phyloP scores from a whole-genome alignment of 1,139 yeast species.

The Pichia sp. region DNA sequence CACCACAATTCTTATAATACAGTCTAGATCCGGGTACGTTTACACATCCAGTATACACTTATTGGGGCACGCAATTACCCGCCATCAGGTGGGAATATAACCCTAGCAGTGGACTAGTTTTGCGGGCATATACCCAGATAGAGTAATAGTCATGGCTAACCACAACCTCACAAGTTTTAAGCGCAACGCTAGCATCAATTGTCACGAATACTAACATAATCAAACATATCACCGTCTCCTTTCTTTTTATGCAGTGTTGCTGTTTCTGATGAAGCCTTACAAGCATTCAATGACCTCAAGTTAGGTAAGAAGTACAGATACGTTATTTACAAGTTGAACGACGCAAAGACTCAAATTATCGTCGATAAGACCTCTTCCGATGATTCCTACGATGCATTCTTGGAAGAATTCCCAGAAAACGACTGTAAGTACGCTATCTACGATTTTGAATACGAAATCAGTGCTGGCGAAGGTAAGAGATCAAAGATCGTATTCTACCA shows the following conservation, averaged over 20 bases:
- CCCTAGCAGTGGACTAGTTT: too few species aligned
- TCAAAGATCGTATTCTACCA: constrained; percentile 88
- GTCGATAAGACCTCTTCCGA: constrained; percentile 80
- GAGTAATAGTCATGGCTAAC: too few species aligned
- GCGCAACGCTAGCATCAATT: too few species aligned
- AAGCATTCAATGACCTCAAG: constrained; percentile 92
- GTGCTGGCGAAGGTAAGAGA: constrained; percentile 91
- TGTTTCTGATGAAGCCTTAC: constrained; percentile 89
- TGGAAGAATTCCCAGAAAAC: constrained; percentile 86
- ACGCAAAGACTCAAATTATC: constrained; percentile 79
- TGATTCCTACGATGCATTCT: constrained; percentile 63
- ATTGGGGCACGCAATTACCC: too few species aligned
- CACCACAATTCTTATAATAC: constrained; percentile 3
- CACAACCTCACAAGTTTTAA: too few species aligned
- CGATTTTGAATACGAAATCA: constrained; percentile 90
- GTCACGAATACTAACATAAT: constrained; percentile 9
- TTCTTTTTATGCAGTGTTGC: constrained; percentile 52
- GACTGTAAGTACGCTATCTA: constrained; percentile 96
- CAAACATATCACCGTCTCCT: neutral
- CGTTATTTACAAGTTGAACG: constrained; percentile 74
- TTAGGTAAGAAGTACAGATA: constrained; percentile 87
- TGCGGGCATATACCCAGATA: too few species aligned
- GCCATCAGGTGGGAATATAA: too few species aligned
- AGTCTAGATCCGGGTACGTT: constrained; percentile 69
- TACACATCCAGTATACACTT: too few species aligned